Base-by-base conservation (phyloP, 768 basidiomycete genomes). In the Strobilomyces confusus region DNA sequence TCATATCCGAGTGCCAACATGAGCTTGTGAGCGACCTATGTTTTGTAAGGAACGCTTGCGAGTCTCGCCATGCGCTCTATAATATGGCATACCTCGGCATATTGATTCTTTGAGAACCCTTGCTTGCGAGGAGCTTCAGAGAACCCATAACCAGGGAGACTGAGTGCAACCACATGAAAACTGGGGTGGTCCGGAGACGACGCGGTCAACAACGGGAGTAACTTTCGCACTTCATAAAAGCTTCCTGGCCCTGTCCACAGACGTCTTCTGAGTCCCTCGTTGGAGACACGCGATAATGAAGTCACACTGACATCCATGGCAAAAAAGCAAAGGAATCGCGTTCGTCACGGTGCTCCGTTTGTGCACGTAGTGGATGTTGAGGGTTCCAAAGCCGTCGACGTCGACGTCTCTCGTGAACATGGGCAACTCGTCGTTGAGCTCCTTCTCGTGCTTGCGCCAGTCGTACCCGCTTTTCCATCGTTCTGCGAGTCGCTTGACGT, bases 71-170 rank as follows among this genome's bases (percentile, higher is more conserved):
- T 19, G n/a, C n/a, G 19, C 38, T 26, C 11, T 17, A 17, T 34
- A 17, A 1, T 25, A 44, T 9, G 6, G 48, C 52, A 22, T 44
- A 79, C 83, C 69, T 86, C 81, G 1, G 82, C 82, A 45, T 78
- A 83, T 40, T 84, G 81, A 19, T 63, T 54, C 0, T 68, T 32
- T 9, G 55, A 61, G 55, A 85, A 86, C 0, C 82, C 82, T 52
- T 72, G 73, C 60, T 78, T 77, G 42, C 63, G 78, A 0, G 80
- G 77, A 0, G 77, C 80, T 38, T 81, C 75, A 0, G 84, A 84
- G 64, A 84, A 86, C 0, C 81, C 84, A 63, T 68, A 86, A 0
- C 81, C 82, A 7, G 83, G 85, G 17, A 86, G 58, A 58, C 83
- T 79, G 29, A 77, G 55, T 0, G 79, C 79, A 0, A 87, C 82